phyloP scores from a whole-genome alignment of 805 yeast genomes.

The Zygoascus bituminiphila region DNA sequence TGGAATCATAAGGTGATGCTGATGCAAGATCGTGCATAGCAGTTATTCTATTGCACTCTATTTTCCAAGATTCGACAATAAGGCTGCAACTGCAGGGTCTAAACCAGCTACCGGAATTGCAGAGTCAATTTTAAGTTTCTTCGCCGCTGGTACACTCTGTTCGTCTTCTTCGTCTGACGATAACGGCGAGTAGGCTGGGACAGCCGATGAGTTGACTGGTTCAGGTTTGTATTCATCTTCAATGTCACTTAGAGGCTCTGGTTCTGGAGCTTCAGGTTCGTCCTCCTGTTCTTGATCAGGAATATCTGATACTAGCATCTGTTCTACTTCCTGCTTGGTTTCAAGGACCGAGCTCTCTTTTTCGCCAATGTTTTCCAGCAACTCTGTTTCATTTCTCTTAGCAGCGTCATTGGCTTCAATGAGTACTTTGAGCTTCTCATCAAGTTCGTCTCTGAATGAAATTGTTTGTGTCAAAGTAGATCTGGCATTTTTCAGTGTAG shows the following conservation, averaged over 20 bases:
- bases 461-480: slow-evolving; percentile 25
- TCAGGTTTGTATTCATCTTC: slow-evolving; percentile 1
- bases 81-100: slow-evolving; percentile 42
- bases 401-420: slow-evolving; percentile 23
- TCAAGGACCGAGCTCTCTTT: slow-evolving; percentile 22
- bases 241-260: neutral
- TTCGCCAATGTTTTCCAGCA: slow-evolving; percentile 22
- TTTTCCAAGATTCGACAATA: slow-evolving; percentile 39
- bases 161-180: slow-evolving; percentile 40
- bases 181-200: slow-evolving; percentile 19
- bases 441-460: slow-evolving; percentile 16
- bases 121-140: slow-evolving; percentile 23
- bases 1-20: slow-evolving; percentile 17
- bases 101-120: slow-evolving; percentile 38
- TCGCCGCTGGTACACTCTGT: slow-evolving; percentile 23
- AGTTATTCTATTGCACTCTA: too few relatives aligned
- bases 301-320: slow-evolving; percentile 9
- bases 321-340: slow-evolving; percentile 16
- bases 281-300: slow-evolving; percentile 1
- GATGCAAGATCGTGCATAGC: slow-evolving; percentile 27
- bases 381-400: slow-evolving; percentile 22
- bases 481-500: slow-evolving; percentile 20
- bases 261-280: slow-evolving; percentile 2
- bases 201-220: slow-evolving; percentile 6
- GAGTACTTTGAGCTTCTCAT: slow-evolving; percentile 26